Percentiles rank a stretch among this genome's conserved stretches.
Conservation (phyloP, 176 grass and related monocot genomes). For the Oryza officinalis region DNA sequence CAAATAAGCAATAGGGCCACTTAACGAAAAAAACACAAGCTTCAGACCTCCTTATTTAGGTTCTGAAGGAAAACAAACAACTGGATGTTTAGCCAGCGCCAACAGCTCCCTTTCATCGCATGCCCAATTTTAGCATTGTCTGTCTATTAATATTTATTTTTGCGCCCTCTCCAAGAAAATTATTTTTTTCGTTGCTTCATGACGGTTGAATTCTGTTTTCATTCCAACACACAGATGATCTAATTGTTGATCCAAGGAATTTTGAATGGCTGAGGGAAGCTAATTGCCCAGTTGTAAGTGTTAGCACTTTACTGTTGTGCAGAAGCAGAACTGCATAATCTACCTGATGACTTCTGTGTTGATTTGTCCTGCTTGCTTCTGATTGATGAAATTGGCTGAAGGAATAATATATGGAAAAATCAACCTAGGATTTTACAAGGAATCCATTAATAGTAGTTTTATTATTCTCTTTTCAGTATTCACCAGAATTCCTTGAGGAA, state of each 20-base stretch:
- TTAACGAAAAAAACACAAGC: neutral
- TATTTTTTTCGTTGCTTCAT: neutral
- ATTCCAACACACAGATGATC: conserved; percentile 63
- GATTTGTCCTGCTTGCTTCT: neutral
- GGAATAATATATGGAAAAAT: neutral
- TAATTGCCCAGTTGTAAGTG: conserved; percentile 95
- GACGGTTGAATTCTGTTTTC: conserved; percentile 10
- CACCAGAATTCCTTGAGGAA: neutral
- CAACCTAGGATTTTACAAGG: neutral
- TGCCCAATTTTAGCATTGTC: neutral
- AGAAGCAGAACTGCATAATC: conserved; percentile 21
- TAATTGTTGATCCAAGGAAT: conserved; percentile 97
- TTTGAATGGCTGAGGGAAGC: conserved; percentile 94
- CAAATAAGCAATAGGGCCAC: neutral
- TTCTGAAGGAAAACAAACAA: conserved; percentile 2
- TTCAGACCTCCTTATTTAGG: neutral
- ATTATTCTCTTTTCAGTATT: neutral
- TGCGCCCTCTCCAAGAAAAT: neutral
- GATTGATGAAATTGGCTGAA: neutral
- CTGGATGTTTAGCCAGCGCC: neutral
- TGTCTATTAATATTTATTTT: neutral
- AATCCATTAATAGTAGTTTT: neutral
- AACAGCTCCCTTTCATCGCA: neutral
- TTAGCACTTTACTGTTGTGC: conserved; percentile 19
- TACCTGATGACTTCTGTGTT: neutral